phyloP scores from a whole-genome alignment of 371 early-diverging fungal species.

The Syncephalastrum racemosum region DNA sequence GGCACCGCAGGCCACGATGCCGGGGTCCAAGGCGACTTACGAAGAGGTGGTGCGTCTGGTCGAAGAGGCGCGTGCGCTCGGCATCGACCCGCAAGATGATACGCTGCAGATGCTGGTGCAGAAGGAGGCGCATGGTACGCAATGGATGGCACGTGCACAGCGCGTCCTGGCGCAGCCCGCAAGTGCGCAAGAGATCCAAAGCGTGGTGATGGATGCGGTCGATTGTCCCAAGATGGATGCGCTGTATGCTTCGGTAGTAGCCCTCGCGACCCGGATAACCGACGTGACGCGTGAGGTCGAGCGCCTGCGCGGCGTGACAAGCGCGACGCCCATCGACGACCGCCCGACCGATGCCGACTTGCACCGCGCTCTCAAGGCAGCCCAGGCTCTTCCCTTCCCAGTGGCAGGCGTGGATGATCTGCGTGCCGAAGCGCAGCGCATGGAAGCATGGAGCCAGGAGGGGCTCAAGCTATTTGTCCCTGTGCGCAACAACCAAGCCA shows the following conservation, averaged over 20 bases:
- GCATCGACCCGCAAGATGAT: constrained; percentile 3
- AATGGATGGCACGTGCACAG: constrained; percentile 20
- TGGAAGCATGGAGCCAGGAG: constrained; percentile 15
- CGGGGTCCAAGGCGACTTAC: constrained; percentile 1
- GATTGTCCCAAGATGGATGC: constrained; percentile 13
- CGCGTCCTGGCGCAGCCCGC: constrained; percentile 34
- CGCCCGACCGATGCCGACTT: constrained; percentile 13
- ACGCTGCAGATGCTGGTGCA: constrained; percentile 6
- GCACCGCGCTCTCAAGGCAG: constrained; percentile 10
- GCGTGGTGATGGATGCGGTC: constrained; percentile 6
- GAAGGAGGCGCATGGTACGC: constrained; percentile 4
- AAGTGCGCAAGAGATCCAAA: constrained; percentile 8
- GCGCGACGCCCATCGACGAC: constrained; percentile 1
- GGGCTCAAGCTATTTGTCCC: constrained; percentile 8
- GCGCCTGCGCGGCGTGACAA: constrained; percentile 2
- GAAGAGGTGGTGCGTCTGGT: constrained; percentile 10
- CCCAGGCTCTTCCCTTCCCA: constrained; percentile 9
- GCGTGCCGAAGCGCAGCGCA: constrained; percentile 5
- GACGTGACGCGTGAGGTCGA: constrained; percentile 11
- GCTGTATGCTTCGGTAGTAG: constrained; percentile 10
- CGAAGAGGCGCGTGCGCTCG: constrained; percentile 11
- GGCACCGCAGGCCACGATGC: constrained; percentile 7
- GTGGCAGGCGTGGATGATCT: constrained; percentile 8
- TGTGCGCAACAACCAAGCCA: constrained; percentile 5
- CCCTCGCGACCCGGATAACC: constrained; percentile 9